These are phyloP conservation scores for Rossbeevera mucosa DNA, from an alignment of 768 basidiomycete genomes.

Conservation along the genomic window DNA sequence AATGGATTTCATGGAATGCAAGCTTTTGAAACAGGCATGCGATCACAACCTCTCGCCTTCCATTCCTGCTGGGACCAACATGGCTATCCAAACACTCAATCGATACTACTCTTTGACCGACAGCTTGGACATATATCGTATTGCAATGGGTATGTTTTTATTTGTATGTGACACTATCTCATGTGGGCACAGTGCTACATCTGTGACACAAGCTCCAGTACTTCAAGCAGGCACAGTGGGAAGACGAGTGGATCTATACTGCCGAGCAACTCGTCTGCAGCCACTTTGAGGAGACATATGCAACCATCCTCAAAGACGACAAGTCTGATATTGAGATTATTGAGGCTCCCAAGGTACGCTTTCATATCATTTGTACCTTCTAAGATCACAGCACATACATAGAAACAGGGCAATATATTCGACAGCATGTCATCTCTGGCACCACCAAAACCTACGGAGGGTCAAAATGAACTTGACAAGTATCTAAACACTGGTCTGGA, in stretches of 20 bases:
- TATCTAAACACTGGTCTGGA: background rate
- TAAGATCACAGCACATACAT: too few relatives aligned
- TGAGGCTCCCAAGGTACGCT: too few relatives aligned
- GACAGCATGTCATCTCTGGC: background rate
- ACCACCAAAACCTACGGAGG: background rate
- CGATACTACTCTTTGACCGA: background rate
- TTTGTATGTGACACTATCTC: too few relatives aligned
- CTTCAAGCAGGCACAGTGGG: background rate
- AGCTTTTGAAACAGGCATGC: too few relatives aligned
- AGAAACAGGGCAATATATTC: too few relatives aligned
- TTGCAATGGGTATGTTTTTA: too few relatives aligned
- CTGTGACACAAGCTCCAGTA: background rate
- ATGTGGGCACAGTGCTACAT: too few relatives aligned
- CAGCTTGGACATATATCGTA: background rate
- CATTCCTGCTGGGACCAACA: background rate
- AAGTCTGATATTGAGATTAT: too few relatives aligned
- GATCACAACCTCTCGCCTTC: background rate
- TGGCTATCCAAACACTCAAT: background rate
- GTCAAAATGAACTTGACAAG: background rate
- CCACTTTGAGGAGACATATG: too few relatives aligned
- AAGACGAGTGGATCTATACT: background rate
- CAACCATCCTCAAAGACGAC: too few relatives aligned
- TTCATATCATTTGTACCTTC: too few relatives aligned
- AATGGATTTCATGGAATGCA: background rate
- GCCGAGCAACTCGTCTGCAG: background rate